Evolutionary conservation across 1,139 yeast species (phyloP).

Genomic region (Keqinozyma sinolaborantium): DNA sequence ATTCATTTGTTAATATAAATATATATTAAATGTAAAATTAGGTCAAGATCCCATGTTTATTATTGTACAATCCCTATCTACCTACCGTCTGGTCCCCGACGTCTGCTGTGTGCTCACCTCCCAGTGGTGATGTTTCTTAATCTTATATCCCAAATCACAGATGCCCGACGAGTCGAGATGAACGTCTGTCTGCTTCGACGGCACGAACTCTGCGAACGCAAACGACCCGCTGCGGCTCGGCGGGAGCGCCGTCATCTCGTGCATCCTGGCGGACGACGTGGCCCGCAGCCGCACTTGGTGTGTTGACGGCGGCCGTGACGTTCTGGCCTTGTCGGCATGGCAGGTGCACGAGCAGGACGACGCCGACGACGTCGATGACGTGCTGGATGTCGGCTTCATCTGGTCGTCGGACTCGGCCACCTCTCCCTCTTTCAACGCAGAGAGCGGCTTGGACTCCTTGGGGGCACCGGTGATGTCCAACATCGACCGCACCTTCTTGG

Average conservation of each 20-base stretch:
- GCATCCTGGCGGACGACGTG: neutral
- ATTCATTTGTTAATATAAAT: constrained; percentile 18
- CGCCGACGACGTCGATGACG: neutral
- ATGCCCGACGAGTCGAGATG: constrained; percentile 29
- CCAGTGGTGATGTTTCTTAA: constrained; percentile 43
- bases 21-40: constrained; percentile 6
- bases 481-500: constrained; percentile 9
- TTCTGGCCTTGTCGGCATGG: neutral
- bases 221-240: neutral
- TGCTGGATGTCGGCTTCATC: neutral
- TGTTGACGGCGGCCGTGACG: neutral
- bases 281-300: neutral
- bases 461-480: constrained; percentile 6
- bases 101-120: constrained; percentile 34
- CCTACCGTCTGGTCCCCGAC: constrained; percentile 17
- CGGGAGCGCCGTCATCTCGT: neutral
- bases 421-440: neutral
- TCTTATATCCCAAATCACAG: constrained; percentile 43
- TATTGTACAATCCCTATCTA: neutral
- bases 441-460: constrained; percentile 1
- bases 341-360: neutral
- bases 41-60: constrained; percentile 1
- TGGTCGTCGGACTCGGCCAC: neutral
- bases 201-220: neutral
- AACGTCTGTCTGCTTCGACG: constrained; percentile 10